phyloP scores from a whole-genome alignment of 306 rosid genomes.

The Corylus americana region DNA sequence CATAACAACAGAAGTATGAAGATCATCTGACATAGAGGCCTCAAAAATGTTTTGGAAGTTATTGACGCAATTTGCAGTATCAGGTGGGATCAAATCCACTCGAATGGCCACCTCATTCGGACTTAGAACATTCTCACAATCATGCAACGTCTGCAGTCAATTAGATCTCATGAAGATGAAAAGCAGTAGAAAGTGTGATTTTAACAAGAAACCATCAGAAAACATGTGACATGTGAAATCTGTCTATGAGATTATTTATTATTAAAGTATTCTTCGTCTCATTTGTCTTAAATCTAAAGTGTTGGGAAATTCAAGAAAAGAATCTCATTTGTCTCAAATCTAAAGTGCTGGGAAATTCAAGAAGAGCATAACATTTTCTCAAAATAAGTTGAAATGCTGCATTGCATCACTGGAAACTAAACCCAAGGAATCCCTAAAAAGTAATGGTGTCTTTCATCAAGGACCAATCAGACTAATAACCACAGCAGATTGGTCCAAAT shows the following conservation, averaged over 20 bases:
- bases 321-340: not conserved
- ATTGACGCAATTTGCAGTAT: constrained; percentile 46
- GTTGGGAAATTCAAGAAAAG: not conserved
- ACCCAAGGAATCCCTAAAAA: not conserved
- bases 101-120: constrained; percentile 55
- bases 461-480: not conserved
- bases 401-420: not conserved
- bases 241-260: not conserved
- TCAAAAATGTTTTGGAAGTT: constrained; percentile 54
- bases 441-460: constrained; percentile 9
- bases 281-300: not conserved
- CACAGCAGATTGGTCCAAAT: not conserved
- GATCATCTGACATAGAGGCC: constrained; percentile 91
- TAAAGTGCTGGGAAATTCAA: not conserved
- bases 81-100: constrained; percentile 59
- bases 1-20: constrained; percentile 80
- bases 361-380: not conserved
- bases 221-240: not conserved
- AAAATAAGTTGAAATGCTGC: not conserved
- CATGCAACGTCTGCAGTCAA: constrained; percentile 74
- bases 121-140: constrained; percentile 66
- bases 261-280: not conserved
- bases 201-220: not conserved
- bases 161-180: constrained; percentile 27
- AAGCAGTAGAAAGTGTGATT: not conserved